These are phyloP conservation scores for Neoascochyta sp. DNA, from an alignment of 2,329 filamentous ascomycete genomes.

Conservation along the genomic window DNA sequence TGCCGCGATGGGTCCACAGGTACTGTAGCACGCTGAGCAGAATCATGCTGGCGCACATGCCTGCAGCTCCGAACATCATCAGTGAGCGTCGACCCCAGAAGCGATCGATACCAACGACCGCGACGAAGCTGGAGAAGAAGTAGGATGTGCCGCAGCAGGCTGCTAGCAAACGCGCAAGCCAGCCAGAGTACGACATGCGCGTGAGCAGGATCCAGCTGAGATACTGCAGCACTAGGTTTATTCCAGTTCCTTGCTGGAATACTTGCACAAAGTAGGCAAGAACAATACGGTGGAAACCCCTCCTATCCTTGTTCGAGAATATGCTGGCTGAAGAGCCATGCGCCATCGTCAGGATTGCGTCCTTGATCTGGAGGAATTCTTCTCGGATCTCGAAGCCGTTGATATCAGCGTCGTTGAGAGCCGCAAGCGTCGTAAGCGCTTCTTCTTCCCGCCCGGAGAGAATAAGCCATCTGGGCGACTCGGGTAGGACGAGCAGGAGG, in stretches of 20 bases:
- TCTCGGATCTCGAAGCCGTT: constrained; percentile 27
- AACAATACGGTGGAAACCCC: constrained; percentile 42
- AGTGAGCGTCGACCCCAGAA: constrained; percentile 35
- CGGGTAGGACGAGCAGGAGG: constrained; percentile 50
- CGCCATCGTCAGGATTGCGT: constrained; percentile 30
- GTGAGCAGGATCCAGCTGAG: constrained; percentile 52
- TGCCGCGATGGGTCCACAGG: constrained; percentile 17
- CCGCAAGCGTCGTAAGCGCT: constrained; percentile 30
- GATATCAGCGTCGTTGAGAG: constrained; percentile 26
- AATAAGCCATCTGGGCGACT: constrained; percentile 58
- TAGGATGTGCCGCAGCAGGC: constrained; percentile 39
- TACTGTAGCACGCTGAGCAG: constrained; percentile 28
- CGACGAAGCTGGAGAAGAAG: constrained; percentile 37
- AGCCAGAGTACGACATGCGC: constrained; percentile 47
- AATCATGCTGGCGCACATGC: constrained; percentile 35
- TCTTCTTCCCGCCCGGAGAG: constrained; percentile 53
- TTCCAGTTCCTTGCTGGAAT: constrained; percentile 42
- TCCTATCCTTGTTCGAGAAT: constrained; percentile 35
- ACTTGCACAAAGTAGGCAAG: constrained; percentile 43
- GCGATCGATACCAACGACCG: constrained; percentile 36
- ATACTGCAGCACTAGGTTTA: constrained; percentile 32
- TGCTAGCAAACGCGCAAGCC: constrained; percentile 42
- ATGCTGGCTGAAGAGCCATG: constrained; percentile 22
- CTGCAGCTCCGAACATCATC: constrained; percentile 37
- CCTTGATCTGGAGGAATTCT: constrained; percentile 43